These are phyloP conservation scores for Ricinus communis DNA, from an alignment of 345 rosid species.

Conservation along the genomic window DNA sequence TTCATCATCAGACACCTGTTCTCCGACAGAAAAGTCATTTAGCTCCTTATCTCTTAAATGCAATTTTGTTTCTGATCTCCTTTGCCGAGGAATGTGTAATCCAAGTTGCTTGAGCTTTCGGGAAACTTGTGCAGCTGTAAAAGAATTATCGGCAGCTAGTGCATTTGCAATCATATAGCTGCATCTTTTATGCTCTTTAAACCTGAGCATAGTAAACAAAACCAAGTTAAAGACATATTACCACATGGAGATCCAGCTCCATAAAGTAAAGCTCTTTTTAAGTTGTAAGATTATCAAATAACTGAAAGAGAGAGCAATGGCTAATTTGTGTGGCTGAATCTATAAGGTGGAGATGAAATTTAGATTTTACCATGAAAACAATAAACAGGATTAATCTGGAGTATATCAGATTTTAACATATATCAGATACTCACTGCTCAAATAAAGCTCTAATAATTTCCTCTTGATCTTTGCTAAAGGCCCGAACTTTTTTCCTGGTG, in stretches of 20 bases:
- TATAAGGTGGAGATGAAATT: not conserved
- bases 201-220: conserved; percentile 43
- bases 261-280: not conserved
- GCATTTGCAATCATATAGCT: conserved; percentile 72
- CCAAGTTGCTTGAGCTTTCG: conserved; percentile 87
- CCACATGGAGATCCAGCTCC: not conserved
- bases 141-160: conserved; percentile 53
- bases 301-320: not conserved
- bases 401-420: not conserved
- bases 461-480: conserved; percentile 77
- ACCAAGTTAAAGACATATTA: conserved; percentile 14
- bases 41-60: conserved; percentile 52
- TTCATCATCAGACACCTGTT: conserved; percentile 53
- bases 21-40: conserved; percentile 33
- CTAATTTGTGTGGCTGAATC: not conserved
- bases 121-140: conserved; percentile 73
- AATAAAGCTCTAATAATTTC: conserved; percentile 61
- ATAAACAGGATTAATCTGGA: not conserved
- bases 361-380: not conserved
- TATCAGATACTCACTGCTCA: conserved; percentile 65
- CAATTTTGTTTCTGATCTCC: conserved; percentile 41
- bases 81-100: conserved; percentile 42
- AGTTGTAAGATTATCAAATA: not conserved
- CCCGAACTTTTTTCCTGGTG: conserved; percentile 62
- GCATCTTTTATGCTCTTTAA: conserved; percentile 74